Percentiles rank a stretch among this genome's conserved stretches.
Conservation (phyloP, 139 green algal genomes). For the Chlorella sorokiniana region DNA sequence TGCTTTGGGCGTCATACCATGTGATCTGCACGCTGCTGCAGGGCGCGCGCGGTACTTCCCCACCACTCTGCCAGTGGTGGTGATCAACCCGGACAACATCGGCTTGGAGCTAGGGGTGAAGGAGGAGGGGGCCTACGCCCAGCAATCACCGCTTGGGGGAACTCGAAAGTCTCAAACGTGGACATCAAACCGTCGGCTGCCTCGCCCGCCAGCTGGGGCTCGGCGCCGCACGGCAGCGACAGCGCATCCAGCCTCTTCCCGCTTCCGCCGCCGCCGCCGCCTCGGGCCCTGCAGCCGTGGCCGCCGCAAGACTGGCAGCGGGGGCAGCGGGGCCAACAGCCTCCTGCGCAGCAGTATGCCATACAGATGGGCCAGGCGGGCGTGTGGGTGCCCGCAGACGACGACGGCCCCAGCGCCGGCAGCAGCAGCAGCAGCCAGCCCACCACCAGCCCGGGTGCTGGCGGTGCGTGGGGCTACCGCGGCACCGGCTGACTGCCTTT, state of each 20-base stretch:
- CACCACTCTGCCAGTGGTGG: neutral
- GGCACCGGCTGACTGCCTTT: no score
- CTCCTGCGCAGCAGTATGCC: neutral
- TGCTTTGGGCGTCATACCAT: neutral
- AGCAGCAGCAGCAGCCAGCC: neutral
- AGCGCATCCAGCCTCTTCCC: no score
- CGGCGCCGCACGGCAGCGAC: no score
- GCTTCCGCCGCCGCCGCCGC: neutral
- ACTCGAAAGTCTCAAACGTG: no score
- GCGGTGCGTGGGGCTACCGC: no score
- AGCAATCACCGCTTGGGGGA: no score
- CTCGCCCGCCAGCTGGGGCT: no score
- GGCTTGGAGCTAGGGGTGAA: constrained; percentile 11
- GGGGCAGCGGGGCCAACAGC: neutral
- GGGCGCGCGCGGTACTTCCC: neutral
- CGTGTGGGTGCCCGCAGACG: neutral
- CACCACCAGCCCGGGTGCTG: neutral
- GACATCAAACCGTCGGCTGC: no score
- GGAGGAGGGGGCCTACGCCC: neutral
- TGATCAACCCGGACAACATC: constrained; percentile 6
- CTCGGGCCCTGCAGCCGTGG: neutral
- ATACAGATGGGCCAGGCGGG: neutral
- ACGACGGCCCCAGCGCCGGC: neutral
- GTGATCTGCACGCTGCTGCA: neutral
- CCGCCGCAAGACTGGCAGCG: neutral